Percentiles rank a stretch among this genome's conserved stretches.
Evolutionary conservation across 169 alveolate genomes (phyloP).

Genomic region (Plasmodium gallinaceum): DNA sequence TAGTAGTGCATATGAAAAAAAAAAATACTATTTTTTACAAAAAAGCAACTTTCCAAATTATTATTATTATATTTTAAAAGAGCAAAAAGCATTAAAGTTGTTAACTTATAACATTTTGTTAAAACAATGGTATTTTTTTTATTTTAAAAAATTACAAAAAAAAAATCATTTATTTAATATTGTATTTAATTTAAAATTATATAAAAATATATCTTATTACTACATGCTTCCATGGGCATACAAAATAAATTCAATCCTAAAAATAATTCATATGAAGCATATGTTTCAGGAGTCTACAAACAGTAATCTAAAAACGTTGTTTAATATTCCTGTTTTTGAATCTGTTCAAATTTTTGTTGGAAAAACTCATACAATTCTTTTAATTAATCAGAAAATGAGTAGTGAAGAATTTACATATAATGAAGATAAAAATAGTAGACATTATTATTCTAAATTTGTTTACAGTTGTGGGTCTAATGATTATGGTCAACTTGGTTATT

Average conservation of each 20-base stretch:
- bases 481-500: slow-evolving; percentile 94
- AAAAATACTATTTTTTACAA: slow-evolving; percentile 44
- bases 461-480: slow-evolving; percentile 96
- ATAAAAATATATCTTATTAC: slow-evolving; percentile 63
- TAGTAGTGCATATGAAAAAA: slow-evolving; percentile 56
- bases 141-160: slow-evolving; percentile 62
- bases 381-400: slow-evolving; percentile 32
- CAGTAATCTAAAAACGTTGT: slow-evolving; percentile 18
- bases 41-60: slow-evolving; percentile 72
- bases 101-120: slow-evolving; percentile 69
- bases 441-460: slow-evolving; percentile 77
- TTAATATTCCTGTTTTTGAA: slow-evolving; percentile 65
- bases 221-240: slow-evolving; percentile 77
- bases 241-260: slow-evolving; percentile 53
- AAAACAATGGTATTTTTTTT: slow-evolving; percentile 77
- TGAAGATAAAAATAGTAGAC: slow-evolving; percentile 11
- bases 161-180: slow-evolving; percentile 77
- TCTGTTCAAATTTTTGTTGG: slow-evolving; percentile 75
- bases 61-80: slow-evolving; percentile 70
- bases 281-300: slow-evolving; percentile 50
- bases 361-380: slow-evolving; percentile 61
- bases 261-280: slow-evolving; percentile 72
- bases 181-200: slow-evolving; percentile 67
- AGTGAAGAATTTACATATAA: slow-evolving; percentile 7
- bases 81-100: slow-evolving; percentile 58